A percentile compares a stretch with the other conserved stretches of the same genome.
Conservation (phyloP, 2,329 filamentous ascomycete genomes). For the Penicillium sp. region DNA sequence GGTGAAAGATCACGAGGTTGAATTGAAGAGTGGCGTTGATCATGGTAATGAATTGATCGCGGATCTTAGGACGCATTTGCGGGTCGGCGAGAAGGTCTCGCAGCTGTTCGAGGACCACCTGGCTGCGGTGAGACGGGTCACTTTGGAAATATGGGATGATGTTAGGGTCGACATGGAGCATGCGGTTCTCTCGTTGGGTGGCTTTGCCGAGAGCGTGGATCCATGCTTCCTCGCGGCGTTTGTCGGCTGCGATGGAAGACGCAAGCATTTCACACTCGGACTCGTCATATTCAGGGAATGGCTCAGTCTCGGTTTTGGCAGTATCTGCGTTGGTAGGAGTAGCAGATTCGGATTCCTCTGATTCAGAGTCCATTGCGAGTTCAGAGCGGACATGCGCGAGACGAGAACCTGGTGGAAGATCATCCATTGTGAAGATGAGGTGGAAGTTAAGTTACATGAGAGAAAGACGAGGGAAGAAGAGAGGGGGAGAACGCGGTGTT, state of each 20-base stretch:
- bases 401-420: background rate
- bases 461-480: background rate
- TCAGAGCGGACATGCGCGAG: conserved; percentile 11
- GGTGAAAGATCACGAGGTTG: conserved; percentile 22
- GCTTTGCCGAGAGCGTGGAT: conserved; percentile 21
- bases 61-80: conserved; percentile 7
- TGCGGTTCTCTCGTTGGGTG: conserved; percentile 19
- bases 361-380: conserved; percentile 8
- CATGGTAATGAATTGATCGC: conserved; percentile 19
- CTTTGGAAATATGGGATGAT: background rate
- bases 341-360: background rate
- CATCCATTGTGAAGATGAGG: conserved; percentile 1
- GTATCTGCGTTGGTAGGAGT: background rate
- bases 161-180: conserved; percentile 11
- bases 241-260: conserved; percentile 7
- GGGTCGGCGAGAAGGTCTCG: conserved; percentile 13
- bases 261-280: conserved; percentile 3
- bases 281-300: conserved; percentile 28
- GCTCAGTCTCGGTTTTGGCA: conserved; percentile 11
- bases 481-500: background rate
- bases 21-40: conserved; percentile 21
- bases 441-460: background rate
- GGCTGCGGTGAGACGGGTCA: conserved; percentile 2
- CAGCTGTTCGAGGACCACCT: conserved; percentile 14
- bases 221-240: conserved; percentile 20